Evolutionary conservation across 306 rosid genomes (phyloP), one percentile per base, ranked within the genome.

Genomic region (Glycyrrhiza uralensis): DNA sequence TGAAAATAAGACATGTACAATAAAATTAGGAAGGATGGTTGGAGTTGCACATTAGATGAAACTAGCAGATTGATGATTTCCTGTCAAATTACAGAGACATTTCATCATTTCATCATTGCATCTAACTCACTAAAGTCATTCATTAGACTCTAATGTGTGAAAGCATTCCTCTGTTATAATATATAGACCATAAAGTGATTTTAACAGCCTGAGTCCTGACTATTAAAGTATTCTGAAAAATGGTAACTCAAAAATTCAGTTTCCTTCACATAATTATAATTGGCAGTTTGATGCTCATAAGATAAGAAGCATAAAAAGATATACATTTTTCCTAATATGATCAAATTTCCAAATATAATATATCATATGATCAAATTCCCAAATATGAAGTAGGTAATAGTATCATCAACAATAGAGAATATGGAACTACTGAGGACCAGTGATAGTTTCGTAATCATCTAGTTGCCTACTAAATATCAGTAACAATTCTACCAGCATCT

Each of bases 371-470:
- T 35, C 18, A 28, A 69, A 60, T 59, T 69, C 28, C 39, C 6
- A 77, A 69, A 30, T 68, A 47, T 20, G n/a, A 15, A 32, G 47
- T 12, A 17, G 71, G 71, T 49, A 15, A 65, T 20, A 47, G 66
- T 41, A 36, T 59, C 68, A 55, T 22, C 74, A 41, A 56, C 69
- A 45, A 36, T 47, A 29, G 60, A 71, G 68, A 32, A 63, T 61
- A 30, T 3, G 22, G 60, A 64, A 55, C 44, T 56, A 46, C 26
- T 58, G 28, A 15, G 45, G 63, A 28, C 45, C 14, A 12, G 51
- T 57, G 60, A 59, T 4, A 47, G 55, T 7, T 64, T 56, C 47
- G 38, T 10, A 18, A 50, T 62, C 79, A 74, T 50, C 63, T 13
- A 74, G 18, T 62, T 42, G 4, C 28, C 55, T 28, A 17, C 17